Percentiles rank a stretch among this genome's conserved stretches.
phyloP scores from a whole-genome alignment of 192 early-diverging fungal species.

The Coemansia sp. region DNA sequence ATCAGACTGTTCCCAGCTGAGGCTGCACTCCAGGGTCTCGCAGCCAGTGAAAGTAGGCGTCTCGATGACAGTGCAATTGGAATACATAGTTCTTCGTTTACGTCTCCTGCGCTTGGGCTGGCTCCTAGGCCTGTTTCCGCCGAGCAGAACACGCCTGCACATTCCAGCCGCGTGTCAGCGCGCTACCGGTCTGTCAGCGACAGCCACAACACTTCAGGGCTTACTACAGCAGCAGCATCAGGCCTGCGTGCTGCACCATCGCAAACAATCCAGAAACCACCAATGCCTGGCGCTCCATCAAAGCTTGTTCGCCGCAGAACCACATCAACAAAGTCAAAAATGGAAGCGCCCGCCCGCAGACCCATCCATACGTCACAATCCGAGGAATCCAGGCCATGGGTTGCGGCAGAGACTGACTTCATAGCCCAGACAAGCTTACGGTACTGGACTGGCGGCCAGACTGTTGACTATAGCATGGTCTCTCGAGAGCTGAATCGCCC shows the following conservation, averaged over 20 bases:
- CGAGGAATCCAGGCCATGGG: conserved; percentile 19
- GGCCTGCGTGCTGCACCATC: not conserved
- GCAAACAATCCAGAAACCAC: not conserved
- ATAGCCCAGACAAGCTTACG: conserved; percentile 23
- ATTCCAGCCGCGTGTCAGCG: not conserved
- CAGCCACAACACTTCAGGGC: not conserved
- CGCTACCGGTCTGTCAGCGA: conserved; percentile 1
- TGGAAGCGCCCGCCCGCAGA: not conserved
- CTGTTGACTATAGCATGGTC: conserved; percentile 17
- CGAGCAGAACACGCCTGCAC: not conserved
- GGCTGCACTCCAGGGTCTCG: not conserved
- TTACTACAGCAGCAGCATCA: not conserved
- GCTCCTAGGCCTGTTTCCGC: not conserved
- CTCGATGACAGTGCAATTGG: not conserved
- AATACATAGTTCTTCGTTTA: not conserved
- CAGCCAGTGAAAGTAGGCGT: not conserved
- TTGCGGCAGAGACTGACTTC: conserved; percentile 7
- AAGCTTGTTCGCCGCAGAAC: conserved; percentile 1
- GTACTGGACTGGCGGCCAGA: conserved; percentile 27
- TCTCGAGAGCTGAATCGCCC: conserved; percentile 17
- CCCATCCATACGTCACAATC: not conserved
- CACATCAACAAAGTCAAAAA: not conserved
- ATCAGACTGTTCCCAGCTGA: conserved; percentile 8
- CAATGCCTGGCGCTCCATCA: not conserved
- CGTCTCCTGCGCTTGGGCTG: not conserved